Percentiles rank a stretch among this genome's conserved stretches.
These are phyloP conservation scores for Mucor indicus DNA, from an alignment of 371 early-diverging fungal genomes.

Conservation along the genomic window DNA sequence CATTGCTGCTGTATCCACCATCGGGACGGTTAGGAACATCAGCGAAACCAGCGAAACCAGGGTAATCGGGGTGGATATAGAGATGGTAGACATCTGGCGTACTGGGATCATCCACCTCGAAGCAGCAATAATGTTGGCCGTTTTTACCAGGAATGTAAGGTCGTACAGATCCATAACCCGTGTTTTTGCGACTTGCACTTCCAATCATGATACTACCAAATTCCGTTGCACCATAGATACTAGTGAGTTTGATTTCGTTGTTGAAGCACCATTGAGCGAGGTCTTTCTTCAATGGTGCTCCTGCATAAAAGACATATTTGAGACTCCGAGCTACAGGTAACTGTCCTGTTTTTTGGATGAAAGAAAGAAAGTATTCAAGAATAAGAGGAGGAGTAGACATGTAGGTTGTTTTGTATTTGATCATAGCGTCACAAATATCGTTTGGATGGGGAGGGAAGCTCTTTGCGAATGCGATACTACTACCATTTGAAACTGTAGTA, in stretches of 20 bases:
- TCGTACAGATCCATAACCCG: constrained; percentile 3
- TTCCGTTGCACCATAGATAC: constrained; percentile 16
- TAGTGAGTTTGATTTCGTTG: constrained; percentile 6
- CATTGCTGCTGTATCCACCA: too few relatives aligned
- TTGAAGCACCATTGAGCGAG: constrained; percentile 7
- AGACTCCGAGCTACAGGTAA: constrained; percentile 2
- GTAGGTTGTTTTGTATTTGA: constrained; percentile 1
- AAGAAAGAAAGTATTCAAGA: constrained; percentile 13
- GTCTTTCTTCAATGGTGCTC: constrained; percentile 63
- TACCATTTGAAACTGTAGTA: constrained; percentile 1
- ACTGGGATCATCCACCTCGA: constrained; percentile 1
- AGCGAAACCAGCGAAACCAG: constrained; percentile 17
- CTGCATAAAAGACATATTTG: constrained; percentile 67
- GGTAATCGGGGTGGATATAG: constrained; percentile 4
- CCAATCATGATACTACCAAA: constrained; percentile 4
- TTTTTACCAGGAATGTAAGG: not conserved
- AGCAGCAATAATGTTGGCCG: not conserved
- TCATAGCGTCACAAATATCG: constrained; percentile 6
- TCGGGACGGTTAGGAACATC: too few relatives aligned
- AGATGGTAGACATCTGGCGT: constrained; percentile 12
- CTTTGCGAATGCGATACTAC: constrained; percentile 8
- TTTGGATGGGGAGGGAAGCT: constrained; percentile 5
- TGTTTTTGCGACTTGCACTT: not conserved
- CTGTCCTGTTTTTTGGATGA: constrained; percentile 7
- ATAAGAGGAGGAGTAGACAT: constrained; percentile 9